Base-by-base conservation (phyloP, 192 early-diverging fungal genomes). In the Backusella luteola region DNA sequence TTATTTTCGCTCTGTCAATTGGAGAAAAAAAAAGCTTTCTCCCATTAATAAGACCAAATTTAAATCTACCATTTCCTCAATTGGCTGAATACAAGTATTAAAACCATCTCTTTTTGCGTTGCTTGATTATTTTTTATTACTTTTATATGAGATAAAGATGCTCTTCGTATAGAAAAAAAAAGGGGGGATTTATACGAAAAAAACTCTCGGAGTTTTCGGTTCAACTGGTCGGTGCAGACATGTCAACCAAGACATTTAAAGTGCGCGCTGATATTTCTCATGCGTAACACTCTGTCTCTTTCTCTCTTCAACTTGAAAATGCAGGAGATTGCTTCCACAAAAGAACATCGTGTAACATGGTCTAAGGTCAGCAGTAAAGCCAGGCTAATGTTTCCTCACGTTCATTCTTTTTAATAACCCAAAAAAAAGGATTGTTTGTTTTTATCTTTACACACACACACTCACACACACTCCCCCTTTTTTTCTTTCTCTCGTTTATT, bases 241-340 rank as follows among this genome's bases (percentile, higher is more conserved):
- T 63, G 56, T 63, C 56, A 63, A 63, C 23, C 3, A 29, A 63
- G 23, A 29, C 56, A 63, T 63, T 63, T 63, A 63, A 63, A 63
- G 56, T 63, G 56, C 56, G 56, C 56, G 56, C 56, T 63, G 26
- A 63, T 63, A 63, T 63, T 63, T 53, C 52, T 53, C 52, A 53
- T 21, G 52, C n/a, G 5, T 53, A 53, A 53, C 32, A 32, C 21
- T 44, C 42, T 14, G 4, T 49, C 15, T 49, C 46, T 19, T 6
- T 49, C 17, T 49, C 46, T 49, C 19, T 49, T 49, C 6, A 49
- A 49, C 46, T 49, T 49, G 19, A n/a, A 49, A 63, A 63, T 63
- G 56, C 56, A 63, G 56, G 56, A 63, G 56, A 14, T 14, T 29
- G 12, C 26, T 63, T 63, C 56, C 26, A 63, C 26, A 63, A 63